Conservation (phyloP, 2,329 filamentous ascomycete species). For the Thermoascus crustaceus region DNA sequence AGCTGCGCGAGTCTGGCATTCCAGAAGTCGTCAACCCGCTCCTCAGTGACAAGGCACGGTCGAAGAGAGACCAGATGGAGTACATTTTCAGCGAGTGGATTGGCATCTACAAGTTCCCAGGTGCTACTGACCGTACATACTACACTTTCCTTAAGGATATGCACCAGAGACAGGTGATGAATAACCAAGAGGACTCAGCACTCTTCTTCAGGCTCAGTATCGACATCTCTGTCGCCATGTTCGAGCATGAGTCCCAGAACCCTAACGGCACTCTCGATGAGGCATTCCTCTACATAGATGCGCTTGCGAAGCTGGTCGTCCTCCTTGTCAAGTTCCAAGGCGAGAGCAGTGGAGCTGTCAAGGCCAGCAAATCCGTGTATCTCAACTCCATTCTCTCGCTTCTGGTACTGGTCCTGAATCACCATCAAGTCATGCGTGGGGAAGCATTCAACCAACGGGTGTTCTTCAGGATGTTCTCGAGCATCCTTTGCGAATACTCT, state of each 20-base stretch:
- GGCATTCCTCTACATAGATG: conserved; percentile 62
- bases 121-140: conserved; percentile 62
- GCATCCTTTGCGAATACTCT: conserved; percentile 68
- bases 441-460: conserved; percentile 80
- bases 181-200: conserved; percentile 65
- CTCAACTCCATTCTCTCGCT: conserved; percentile 71
- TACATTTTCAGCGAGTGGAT: conserved; percentile 97
- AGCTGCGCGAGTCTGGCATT: conserved; percentile 48
- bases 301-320: conserved; percentile 71
- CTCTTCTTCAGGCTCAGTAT: conserved; percentile 73
- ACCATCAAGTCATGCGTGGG: conserved; percentile 72
- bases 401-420: conserved; percentile 71
- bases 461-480: conserved; percentile 83
- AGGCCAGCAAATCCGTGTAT: conserved; percentile 59
- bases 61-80: conserved; percentile 74
- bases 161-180: conserved; percentile 64
- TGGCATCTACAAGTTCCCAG: conserved; percentile 67
- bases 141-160: conserved; percentile 77
- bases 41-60: conserved; percentile 48
- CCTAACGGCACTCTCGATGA: conserved; percentile 53
- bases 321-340: conserved; percentile 66
- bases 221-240: conserved; percentile 69
- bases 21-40: conserved; percentile 48
- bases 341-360: conserved; percentile 50
- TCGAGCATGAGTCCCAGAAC: conserved; percentile 60